Percentiles rank a stretch among this genome's conserved stretches.
Evolutionary conservation across 306 rosid species (phyloP).

Genomic region (Astragalus membranaceus): DNA sequence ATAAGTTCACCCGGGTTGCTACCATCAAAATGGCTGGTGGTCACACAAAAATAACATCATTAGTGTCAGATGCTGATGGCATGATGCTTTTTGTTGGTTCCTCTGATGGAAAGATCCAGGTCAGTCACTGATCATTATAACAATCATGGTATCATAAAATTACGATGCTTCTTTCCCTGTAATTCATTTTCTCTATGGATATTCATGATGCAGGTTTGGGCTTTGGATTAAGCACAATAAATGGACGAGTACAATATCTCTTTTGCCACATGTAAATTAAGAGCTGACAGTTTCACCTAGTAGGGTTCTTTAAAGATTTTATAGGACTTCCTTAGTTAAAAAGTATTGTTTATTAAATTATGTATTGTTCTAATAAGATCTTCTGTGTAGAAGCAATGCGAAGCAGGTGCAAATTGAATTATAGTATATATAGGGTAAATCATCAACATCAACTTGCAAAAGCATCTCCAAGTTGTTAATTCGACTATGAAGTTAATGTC

Average conservation of each 20-base stretch:
- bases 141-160: background rate
- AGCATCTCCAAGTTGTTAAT: background rate
- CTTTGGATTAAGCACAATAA: conserved; percentile 38
- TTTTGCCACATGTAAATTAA: conserved; percentile 24
- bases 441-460: conserved; percentile 6
- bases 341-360: conserved; percentile 2
- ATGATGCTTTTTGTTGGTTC: conserved; percentile 66
- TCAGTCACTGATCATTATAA: conserved; percentile 15
- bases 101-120: conserved; percentile 88
- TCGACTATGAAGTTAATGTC: background rate
- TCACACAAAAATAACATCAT: conserved; percentile 66
- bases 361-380: conserved; percentile 9
- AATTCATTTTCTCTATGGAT: background rate
- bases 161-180: background rate
- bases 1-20: conserved; percentile 47
- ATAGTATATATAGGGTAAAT: background rate
- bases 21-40: conserved; percentile 64
- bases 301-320: conserved; percentile 1
- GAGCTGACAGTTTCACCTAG: background rate
- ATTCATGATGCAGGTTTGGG: conserved; percentile 62
- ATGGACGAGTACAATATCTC: conserved; percentile 6
- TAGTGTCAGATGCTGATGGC: conserved; percentile 51
- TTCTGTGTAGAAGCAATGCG: background rate
- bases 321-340: conserved; percentile 19
- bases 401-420: conserved; percentile 5